Evolutionary conservation across 805 yeast genomes (phyloP), one percentile per base, ranked within the genome.

Genomic region (Ogataea methanolica): DNA sequence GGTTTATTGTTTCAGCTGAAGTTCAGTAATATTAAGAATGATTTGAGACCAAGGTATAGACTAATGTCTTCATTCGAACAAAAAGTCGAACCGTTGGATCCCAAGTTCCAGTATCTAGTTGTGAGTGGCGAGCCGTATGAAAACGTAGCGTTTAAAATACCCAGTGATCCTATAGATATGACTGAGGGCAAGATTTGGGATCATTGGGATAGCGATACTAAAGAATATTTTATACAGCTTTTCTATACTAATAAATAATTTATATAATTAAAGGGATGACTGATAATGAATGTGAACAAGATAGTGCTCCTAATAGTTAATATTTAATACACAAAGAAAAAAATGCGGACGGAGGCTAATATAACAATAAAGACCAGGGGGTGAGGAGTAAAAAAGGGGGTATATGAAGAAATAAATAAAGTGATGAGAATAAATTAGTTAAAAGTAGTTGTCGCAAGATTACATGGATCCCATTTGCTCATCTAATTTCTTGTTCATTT

Each of bases 81-180:
- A 45, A 62, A 69, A 7, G 67, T 72, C 5, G 79, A 76, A 57
- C 53, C 54, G 1, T 43, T 58, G 57, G 79, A 79, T 44, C 69
- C 75, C 33, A 68, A 71, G 9, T 80, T 62, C 65, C 95, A 86
- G 65, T 91, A 83, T 61, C 57, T 94, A 53, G 82, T 91, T 11
- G 67, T 91, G 0, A 82, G 90, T n/a, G 94, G 85, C 3, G 96
- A 89, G 62, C 97, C 97, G 1, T 94, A 88, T 63, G 92, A 89
- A 51, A 88, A 83, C 49, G 72, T 89, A 9, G 86, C 85, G 1
- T 70, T 92, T 48, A 83, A 88, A 49, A 72, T 94, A 12, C 96
- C 96, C 1, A 72, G 80, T 15, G 70, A 60, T 19, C 79, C 80
- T 22, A 70, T 81, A 14, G 80, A 76, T 50, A 49, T 59, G 42